phyloP scores from a whole-genome alignment of 208 protist species.

The Acanthamoeba castellanii region DNA sequence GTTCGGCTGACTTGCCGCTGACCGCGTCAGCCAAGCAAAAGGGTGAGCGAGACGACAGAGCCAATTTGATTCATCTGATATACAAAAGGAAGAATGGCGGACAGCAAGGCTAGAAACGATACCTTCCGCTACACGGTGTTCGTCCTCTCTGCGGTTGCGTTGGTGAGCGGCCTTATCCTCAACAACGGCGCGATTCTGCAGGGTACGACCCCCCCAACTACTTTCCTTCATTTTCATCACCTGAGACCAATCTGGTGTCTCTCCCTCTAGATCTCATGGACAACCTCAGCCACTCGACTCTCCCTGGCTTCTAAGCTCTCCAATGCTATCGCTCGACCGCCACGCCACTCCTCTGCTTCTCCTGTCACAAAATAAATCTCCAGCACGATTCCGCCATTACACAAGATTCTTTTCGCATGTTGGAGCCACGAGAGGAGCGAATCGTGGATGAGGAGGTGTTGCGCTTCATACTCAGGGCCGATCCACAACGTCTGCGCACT shows the following conservation, averaged over 20 bases:
- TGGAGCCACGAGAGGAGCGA: not conserved
- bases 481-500: not conserved
- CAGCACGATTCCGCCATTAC: not conserved
- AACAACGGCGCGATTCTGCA: conserved; percentile 45
- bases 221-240: not conserved
- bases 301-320: conserved; percentile 12
- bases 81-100: not conserved
- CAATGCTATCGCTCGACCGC: not conserved
- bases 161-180: not conserved
- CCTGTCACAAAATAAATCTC: not conserved
- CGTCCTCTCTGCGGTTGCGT: not conserved
- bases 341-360: not conserved
- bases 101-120: conserved; percentile 27
- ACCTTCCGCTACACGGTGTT: conserved; percentile 14
- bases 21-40: not conserved
- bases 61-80: not conserved
- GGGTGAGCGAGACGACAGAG: not conserved
- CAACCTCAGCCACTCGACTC: conserved; percentile 1
- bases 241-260: not conserved
- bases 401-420: not conserved
- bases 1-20: not conserved
- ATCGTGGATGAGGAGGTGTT: not conserved
- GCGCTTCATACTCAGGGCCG: not conserved
- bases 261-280: conserved; percentile 33
- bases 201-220: not conserved